phyloP scores from a whole-genome alignment of 2,329 filamentous ascomycete genomes.

The Colletotrichum abscissum region DNA sequence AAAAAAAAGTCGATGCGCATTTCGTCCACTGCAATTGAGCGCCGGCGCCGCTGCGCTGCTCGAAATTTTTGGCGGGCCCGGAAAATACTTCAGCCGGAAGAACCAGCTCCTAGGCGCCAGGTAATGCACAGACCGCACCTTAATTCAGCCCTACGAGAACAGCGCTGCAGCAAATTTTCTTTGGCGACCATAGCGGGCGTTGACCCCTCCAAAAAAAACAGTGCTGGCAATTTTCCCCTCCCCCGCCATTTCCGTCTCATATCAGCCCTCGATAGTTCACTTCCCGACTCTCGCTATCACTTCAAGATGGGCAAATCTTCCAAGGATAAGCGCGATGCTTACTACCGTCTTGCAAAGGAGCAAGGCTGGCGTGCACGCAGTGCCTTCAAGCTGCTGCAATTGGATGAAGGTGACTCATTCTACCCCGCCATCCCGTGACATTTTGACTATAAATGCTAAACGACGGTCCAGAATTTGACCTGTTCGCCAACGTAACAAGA shows the following conservation, averaged over 20 bases:
- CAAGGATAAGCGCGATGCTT: slow-evolving; percentile 98
- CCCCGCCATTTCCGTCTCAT: background rate
- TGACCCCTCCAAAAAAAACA: slow-evolving; percentile 29
- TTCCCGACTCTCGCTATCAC: background rate
- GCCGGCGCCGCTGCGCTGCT: background rate
- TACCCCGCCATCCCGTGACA: background rate
- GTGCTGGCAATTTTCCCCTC: background rate
- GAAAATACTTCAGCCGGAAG: slow-evolving; percentile 6
- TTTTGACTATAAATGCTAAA: background rate
- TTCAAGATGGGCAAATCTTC: slow-evolving; percentile 90
- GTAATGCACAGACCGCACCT: slow-evolving; percentile 42
- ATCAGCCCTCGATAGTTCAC: background rate
- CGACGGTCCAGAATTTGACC: slow-evolving; percentile 79
- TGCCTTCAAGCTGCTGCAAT: slow-evolving; percentile 95
- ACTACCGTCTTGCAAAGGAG: slow-evolving; percentile 97
- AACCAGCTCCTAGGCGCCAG: background rate
- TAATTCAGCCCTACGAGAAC: slow-evolving; percentile 41
- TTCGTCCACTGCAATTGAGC: background rate
- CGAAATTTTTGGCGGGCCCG: slow-evolving; percentile 35
- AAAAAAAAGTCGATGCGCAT: slow-evolving; percentile 4
- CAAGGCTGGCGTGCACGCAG: slow-evolving; percentile 98
- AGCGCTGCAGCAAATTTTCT: slow-evolving; percentile 33
- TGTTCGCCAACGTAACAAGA: slow-evolving; percentile 89
- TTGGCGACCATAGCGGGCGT: slow-evolving; percentile 34
- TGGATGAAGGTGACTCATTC: slow-evolving; percentile 75